Evolutionary conservation across 306 rosid genomes (phyloP), one percentile per base, ranked within the genome.

Genomic region (Chamaecrista fasciculata): DNA sequence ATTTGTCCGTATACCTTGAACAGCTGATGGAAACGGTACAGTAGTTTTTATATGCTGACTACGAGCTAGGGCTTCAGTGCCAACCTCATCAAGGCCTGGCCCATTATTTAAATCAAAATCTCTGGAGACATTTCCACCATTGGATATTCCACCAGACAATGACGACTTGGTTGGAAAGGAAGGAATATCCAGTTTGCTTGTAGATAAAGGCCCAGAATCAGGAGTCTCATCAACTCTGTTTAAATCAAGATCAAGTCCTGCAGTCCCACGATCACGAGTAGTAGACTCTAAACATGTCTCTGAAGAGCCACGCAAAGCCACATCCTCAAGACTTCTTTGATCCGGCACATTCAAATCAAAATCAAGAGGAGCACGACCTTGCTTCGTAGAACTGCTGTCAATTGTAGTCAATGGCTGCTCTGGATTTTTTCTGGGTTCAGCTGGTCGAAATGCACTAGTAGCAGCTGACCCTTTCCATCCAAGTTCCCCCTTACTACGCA

Each of bases 401-500:
- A 49, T 72, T 23, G 79, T 69, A 73, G 31, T 73, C 40, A 72
- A 79, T 12, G 67, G 49, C 37, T 44, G 64, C 74, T 89, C 97
- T 2, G 78, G 47, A 74, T 62, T 80, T 70, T 87, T 95, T 72
- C 96, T 82, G 37, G 95, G 99, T 74, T 95, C 99, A 16, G 99
- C 97, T 9, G 96, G 95, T 11, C 97, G 86, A 72, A 95, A 91
- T 60, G 99, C 99, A 76, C 99, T 95, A 29, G 96, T 95, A 57
- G 95, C 96, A 58, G 99, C 96, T 10, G 99, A 88, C 8, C 99
- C 99, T 78, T 91, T 94, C 99, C 97, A 95, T 62, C 97, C 97
- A 73, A 85, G 92, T 70, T 86, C 96, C 64, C 83, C 86, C 60
- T 80, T 95, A 57, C 71, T 84, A 63, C 84, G 83, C 81, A 89